These are phyloP conservation scores for Diaporthe citri DNA, from an alignment of 2,329 filamentous ascomycete genomes.

Conservation along the genomic window DNA sequence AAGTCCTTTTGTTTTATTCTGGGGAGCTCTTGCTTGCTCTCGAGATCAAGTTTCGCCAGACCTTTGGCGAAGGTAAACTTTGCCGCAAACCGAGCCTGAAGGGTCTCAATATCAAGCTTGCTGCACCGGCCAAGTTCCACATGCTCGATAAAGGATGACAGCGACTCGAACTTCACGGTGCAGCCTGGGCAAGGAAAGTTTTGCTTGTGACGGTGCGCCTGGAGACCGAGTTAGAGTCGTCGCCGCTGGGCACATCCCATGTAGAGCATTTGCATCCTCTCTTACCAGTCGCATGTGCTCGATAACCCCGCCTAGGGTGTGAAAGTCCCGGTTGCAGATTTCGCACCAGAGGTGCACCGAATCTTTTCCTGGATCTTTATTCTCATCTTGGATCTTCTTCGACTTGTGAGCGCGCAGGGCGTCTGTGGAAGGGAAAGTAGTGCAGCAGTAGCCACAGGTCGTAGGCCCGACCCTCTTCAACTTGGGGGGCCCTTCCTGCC, in stretches of 20 bases:
- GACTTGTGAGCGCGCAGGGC: conserved; percentile 47
- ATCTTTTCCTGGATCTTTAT: neutral
- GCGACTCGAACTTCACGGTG: conserved; percentile 50
- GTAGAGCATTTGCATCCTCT: neutral
- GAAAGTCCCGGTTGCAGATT: conserved; percentile 54
- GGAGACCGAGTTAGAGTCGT: neutral
- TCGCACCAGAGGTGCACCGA: conserved; percentile 53
- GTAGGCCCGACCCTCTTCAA: neutral
- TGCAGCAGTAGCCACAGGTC: conserved; percentile 39
- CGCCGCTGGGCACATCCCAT: no score
- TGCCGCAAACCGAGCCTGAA: conserved; percentile 39
- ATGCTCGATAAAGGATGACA: conserved; percentile 57
- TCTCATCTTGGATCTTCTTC: conserved; percentile 44
- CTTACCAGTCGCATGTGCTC: conserved; percentile 54
- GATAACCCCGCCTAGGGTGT: conserved; percentile 47
- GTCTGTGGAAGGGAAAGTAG: conserved; percentile 40
- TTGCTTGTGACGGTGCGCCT: conserved; percentile 57
- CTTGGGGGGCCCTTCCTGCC: neutral
- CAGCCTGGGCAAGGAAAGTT: conserved; percentile 63
- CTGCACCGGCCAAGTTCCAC: conserved; percentile 58
- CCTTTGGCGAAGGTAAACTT: conserved; percentile 52
- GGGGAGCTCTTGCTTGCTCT: neutral
- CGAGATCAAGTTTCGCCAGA: conserved; percentile 43
- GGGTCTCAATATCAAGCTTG: conserved; percentile 45
- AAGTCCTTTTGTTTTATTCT: conserved; percentile 28